These are phyloP conservation scores for Nothophaeocryptopus gaeumannii DNA, from an alignment of 2,329 filamentous ascomycete genomes.

Conservation along the genomic window DNA sequence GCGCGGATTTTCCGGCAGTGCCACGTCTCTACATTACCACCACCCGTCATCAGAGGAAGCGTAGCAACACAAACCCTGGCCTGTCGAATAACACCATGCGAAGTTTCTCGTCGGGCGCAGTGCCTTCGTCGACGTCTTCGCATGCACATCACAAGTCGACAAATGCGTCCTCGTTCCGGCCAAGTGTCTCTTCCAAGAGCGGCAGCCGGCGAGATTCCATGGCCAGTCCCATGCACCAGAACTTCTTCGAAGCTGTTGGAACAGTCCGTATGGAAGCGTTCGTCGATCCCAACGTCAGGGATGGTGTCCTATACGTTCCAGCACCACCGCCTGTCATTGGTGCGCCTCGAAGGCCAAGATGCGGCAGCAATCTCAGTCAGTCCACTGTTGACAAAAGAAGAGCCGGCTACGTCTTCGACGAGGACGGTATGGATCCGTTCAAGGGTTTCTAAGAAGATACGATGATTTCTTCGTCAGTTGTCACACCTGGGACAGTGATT, in stretches of 20 bases:
- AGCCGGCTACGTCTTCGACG: constrained; percentile 36
- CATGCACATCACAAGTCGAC: constrained; percentile 18
- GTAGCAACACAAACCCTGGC: constrained; percentile 82
- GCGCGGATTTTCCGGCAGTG: constrained; percentile 69
- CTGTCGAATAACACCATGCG: constrained; percentile 66
- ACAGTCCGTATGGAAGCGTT: constrained; percentile 98
- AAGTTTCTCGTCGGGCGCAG: constrained; percentile 63
- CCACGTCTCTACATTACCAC: constrained; percentile 65
- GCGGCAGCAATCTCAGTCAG: constrained; percentile 30
- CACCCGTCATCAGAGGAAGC: constrained; percentile 69
- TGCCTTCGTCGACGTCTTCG: constrained; percentile 38
- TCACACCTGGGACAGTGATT: no score
- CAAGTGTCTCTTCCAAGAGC: constrained; percentile 27
- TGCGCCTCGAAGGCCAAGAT: constrained; percentile 21
- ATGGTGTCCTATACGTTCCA: constrained; percentile 34
- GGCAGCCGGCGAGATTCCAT: constrained; percentile 28
- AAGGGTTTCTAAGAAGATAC: constrained; percentile 30
- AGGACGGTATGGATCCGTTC: constrained; percentile 37
- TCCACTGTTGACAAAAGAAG: constrained; percentile 32
- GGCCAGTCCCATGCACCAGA: constrained; percentile 35
- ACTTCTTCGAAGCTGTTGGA: constrained; percentile 83
- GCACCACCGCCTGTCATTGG: constrained; percentile 25
- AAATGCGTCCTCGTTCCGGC: constrained; percentile 24
- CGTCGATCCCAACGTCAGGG: constrained; percentile 55
- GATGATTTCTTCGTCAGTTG: no score